Base-by-base conservation (phyloP, 345 rosid genomes). In the Camelina hispida region DNA sequence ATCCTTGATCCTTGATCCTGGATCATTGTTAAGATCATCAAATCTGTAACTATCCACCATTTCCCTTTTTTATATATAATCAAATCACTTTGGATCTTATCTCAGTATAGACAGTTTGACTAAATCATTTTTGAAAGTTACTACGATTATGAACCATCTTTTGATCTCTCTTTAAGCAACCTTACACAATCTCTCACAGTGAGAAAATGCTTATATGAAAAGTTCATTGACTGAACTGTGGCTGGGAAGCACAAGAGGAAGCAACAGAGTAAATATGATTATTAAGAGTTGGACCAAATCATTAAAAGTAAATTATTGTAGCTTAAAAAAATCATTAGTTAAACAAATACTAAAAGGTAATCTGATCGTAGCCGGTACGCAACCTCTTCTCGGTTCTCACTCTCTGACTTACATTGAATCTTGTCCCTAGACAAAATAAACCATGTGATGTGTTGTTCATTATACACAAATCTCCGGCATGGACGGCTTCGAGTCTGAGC, bases 391-490 rank as follows among this genome's bases (percentile, higher is more conserved):
- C 67, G 72, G 52, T 48, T 74, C 25, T 50, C 56, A 58, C 58
- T 60, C 63, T 53, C 9, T 75, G 63, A 61, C 74, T 76, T 47
- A 2, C 30, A 62, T 62, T 76, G 70, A 76, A 60, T 68, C 73
- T 60, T 42, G 79, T 61, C 48, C 80, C 64, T 53, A 9, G 70
- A 76, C 79, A 75, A 63, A 63, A 76, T 69, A 6, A 6, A 76
- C 80, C 80, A 76, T 76, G 80, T 76, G 71, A 69, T 62, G 58
- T 76, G 79, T 68, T 76, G 79, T 69, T 54, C 75, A 43, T 69
- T 13, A 37, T 9, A 37, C 8, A 2, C 48, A 7, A 14, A 76
- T 62, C 69, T 13, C 66, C 46, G 44, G 4, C 68, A 58, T 59
- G 54, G 62, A 59, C 60, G 65, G 23, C 30, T 14, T 46, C 55